phyloP scores from a whole-genome alignment of 768 basidiomycete species.

The Roridomyces roridus region DNA sequence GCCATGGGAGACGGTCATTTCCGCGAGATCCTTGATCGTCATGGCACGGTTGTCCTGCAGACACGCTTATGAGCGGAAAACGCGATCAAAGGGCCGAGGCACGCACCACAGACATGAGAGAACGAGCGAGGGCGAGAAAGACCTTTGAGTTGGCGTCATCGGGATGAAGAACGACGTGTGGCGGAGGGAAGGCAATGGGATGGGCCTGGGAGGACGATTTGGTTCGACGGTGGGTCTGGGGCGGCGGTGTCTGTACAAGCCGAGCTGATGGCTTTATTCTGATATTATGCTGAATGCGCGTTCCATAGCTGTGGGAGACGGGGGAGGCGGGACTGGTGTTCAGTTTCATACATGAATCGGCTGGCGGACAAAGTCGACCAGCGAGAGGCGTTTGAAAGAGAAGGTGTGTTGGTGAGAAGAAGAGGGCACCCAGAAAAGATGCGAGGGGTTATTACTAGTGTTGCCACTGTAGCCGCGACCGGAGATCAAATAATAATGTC shows the following conservation, averaged over 20 bases:
- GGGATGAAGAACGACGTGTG: slow-evolving; percentile 69
- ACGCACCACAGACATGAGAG: slow-evolving; percentile 77
- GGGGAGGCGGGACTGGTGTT: slow-evolving; percentile 23
- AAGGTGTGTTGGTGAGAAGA: slow-evolving; percentile 3
- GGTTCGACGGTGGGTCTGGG: slow-evolving; percentile 34
- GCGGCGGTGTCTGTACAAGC: slow-evolving; percentile 50
- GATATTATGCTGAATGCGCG: slow-evolving; percentile 59
- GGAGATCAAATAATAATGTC: too few species aligned
- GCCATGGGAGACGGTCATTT: slow-evolving; percentile 68
- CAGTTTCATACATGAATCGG: slow-evolving; percentile 18
- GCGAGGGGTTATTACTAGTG: slow-evolving; percentile 21
- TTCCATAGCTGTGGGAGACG: slow-evolving; percentile 54
- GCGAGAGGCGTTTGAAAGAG: slow-evolving; percentile 25
- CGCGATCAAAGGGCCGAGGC: slow-evolving; percentile 27
- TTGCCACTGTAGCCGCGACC: too few species aligned
- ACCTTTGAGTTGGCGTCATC: slow-evolving; percentile 78
- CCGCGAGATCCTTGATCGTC: slow-evolving; percentile 87
- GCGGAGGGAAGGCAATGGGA: slow-evolving; percentile 61
- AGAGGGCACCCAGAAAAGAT: slow-evolving; percentile 29
- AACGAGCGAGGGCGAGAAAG: slow-evolving; percentile 73
- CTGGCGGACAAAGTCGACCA: slow-evolving; percentile 26
- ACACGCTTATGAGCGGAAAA: slow-evolving; percentile 18
- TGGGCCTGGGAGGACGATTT: slow-evolving; percentile 27
- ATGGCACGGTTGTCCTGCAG: slow-evolving; percentile 78
- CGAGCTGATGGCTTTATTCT: slow-evolving; percentile 58